These are phyloP conservation scores for Daldinia grandis DNA, from an alignment of 495 filamentous ascomycete species.

Conservation along the genomic window DNA sequence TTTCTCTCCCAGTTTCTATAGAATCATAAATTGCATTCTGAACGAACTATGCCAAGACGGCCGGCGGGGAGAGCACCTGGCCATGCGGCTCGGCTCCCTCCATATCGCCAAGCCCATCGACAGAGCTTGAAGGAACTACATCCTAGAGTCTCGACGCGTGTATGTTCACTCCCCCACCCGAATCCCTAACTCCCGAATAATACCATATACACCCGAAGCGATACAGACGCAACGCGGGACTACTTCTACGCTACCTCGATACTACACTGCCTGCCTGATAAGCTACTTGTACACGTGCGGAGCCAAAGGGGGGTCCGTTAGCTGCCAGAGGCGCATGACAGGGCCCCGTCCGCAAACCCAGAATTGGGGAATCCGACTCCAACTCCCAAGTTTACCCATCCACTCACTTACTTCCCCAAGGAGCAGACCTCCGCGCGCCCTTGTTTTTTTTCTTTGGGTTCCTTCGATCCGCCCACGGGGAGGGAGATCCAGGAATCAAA, in stretches of 20 bases:
- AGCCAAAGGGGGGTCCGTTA: neutral
- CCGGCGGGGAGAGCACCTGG: neutral
- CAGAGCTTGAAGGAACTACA: constrained; percentile 39
- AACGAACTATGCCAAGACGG: neutral
- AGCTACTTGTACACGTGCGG: constrained; percentile 1
- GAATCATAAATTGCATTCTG: neutral
- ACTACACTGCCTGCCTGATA: neutral
- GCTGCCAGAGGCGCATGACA: constrained; percentile 1
- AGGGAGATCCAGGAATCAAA: neutral
- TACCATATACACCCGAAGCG: neutral
- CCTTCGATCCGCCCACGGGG: neutral
- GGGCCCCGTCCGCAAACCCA: neutral
- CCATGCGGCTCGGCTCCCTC: constrained; percentile 27
- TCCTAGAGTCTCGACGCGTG: too few species aligned
- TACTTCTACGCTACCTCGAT: neutral
- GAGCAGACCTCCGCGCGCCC: neutral
- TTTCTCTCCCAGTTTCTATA: neutral
- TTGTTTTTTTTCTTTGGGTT: neutral
- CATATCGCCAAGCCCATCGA: constrained; percentile 19
- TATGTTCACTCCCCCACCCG: too few species aligned
- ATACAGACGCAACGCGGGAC: neutral
- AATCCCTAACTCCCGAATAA: neutral
- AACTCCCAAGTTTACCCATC: too few species aligned
- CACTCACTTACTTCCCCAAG: too few species aligned
- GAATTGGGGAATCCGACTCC: neutral